Evolutionary conservation across 2,329 filamentous ascomycete genomes (phyloP).

Genomic region (Epichloe amarillans): DNA sequence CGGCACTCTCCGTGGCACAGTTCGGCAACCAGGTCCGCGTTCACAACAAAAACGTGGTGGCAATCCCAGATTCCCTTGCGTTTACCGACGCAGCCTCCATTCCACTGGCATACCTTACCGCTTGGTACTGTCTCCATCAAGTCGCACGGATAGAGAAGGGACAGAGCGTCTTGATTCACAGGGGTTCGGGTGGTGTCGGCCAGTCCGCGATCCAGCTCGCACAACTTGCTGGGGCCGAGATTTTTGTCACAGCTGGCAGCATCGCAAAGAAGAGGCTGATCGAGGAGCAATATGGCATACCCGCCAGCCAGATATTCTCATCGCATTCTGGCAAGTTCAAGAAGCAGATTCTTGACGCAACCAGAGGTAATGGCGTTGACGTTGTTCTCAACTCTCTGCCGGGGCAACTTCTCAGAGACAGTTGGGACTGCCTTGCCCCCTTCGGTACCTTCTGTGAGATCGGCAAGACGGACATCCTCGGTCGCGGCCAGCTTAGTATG

Average conservation of each 20-base stretch:
- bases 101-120: background rate
- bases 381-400: constrained; percentile 45
- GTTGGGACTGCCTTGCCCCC: constrained; percentile 29
- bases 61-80: background rate
- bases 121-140: background rate
- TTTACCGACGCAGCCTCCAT: background rate
- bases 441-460: constrained; percentile 34
- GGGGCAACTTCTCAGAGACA: constrained; percentile 27
- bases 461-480: constrained; percentile 22
- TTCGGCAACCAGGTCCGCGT: no score
- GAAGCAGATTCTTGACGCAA: constrained; percentile 5
- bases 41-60: background rate
- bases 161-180: constrained; percentile 26
- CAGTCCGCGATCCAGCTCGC: constrained; percentile 26
- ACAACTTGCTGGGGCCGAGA: constrained; percentile 22
- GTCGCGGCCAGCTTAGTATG: constrained; percentile 31
- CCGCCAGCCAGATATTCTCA: constrained; percentile 17
- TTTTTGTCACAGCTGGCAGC: constrained; percentile 29
- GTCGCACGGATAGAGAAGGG: background rate
- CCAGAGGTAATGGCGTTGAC: constrained; percentile 46
- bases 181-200: constrained; percentile 23
- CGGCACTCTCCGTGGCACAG: no score
- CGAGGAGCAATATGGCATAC: constrained; percentile 22
- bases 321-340: background rate
- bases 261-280: constrained; percentile 23